Base-by-base conservation (phyloP, 768 basidiomycete species). In the Floccularia luteovirens region DNA sequence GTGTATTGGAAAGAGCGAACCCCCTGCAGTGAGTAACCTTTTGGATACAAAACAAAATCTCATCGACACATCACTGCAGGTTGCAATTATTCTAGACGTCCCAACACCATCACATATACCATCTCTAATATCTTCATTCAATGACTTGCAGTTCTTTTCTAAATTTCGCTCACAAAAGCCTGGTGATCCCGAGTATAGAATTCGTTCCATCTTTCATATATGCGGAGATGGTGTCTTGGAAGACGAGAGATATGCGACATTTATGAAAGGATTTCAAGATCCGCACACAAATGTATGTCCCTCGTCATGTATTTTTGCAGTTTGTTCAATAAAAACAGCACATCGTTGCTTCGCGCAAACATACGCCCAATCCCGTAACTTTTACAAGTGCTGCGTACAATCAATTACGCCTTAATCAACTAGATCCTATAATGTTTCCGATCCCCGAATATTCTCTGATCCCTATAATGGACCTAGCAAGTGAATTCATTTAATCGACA, bases 361-460 rank as follows among this genome's bases (percentile, higher is more conserved):
- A 82, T 43, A 62, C 64, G 28, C 57, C 76, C 1, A 75, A 92
- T 53, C 75, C 73, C 1, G 66, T 90, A 14, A 79, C 80, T 8
- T 93, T 89, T 53, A 82, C 79, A 2, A 80, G 79, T 23, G 74
- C 80, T 2, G 82, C 82, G 5, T 75, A 76, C 47, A 77, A 77
- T 46, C 83, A 88, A 44, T 69, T 89, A 14, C 73, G 79, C 36
- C 66, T 97, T 12, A 76, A 76, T 48, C 65, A 79, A 43, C 64
- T 94, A 19, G 89, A 94, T 48, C 46, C 70, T 1, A 57, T 72
- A 1, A 74, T 92, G 50, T 97, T 96, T 64, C 75, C 75, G 0
- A 52, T 83, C 11, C 85, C 82, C 0, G 63, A 77, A 42, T 77
- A 72, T 51, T 62, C 61, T 0, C 54, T 74, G 30, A 51, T 55